Base-by-base conservation (phyloP, 2,329 filamentous ascomycete species). In the Trichoderma atrobrunneum region DNA sequence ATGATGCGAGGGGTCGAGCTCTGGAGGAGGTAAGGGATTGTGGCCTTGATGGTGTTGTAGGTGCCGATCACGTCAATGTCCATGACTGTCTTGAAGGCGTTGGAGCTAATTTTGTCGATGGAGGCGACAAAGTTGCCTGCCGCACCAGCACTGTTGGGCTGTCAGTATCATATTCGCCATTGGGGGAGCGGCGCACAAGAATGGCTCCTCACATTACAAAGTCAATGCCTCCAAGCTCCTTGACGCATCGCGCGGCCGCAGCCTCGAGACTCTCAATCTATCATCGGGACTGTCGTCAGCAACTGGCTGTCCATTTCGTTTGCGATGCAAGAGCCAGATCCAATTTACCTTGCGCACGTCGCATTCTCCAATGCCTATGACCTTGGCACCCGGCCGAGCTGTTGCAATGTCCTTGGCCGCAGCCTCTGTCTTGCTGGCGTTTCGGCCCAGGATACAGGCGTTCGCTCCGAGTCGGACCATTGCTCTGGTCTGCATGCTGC, bases 61-160 rank as follows among this genome's bases (percentile, higher is more conserved):
- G 93, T 97, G 36, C 96, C 96, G 43, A 98, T 82, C 3, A 97
- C 92, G 80, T 98, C 96, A 78, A 99, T 99, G 74, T 98, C 96
- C 78, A 98, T 95, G 75, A 99, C 96, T 0, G 93, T 87, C 82
- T 95, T 97, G 89, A 99, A 97, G 4, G 93, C 96, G 79, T 98
- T 98, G 72, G 92, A 84, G 54, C 90, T 94, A 64, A 98, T 88
- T 74, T 91, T 91, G 54, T 91, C 88, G 73, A 98, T 91, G 5
- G 95, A 92, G 0, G 94, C 92, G 26, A 99, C 87, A 82, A 98
- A 99, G 82, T 99, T 99, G 72, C 96, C 96, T 21, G 96, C 96
- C 16, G 96, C 96, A 65, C 96, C 96, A 24, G 95, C 95, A 80
- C 93, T 96, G 77, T 64, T 59, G 8, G n/a, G 8, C 7, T 21